A percentile compares a stretch with the other conserved stretches of the same genome.
phyloP scores from a whole-genome alignment of 1,139 yeast genomes.

The Torulaspora globosa region DNA sequence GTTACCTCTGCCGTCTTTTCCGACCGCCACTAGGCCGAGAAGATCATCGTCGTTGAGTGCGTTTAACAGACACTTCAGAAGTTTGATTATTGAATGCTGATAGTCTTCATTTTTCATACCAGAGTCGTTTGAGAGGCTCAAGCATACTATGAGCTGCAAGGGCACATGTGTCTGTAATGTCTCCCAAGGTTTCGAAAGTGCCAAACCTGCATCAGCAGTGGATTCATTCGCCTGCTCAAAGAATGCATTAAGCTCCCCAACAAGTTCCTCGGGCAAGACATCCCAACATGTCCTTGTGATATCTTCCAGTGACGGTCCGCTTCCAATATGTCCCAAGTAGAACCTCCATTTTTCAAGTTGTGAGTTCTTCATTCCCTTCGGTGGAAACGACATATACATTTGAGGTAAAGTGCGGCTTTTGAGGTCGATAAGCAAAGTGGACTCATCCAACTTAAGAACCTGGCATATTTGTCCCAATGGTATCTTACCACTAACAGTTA shows the following conservation, averaged over 20 bases:
- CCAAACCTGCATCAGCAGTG: background rate
- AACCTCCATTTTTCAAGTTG: conserved; percentile 28
- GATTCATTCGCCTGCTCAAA: background rate
- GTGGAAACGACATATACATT: conserved; percentile 25
- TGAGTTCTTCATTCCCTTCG: conserved; percentile 2
- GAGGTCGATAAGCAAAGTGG: conserved; percentile 25
- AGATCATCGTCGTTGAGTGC: conserved; percentile 45
- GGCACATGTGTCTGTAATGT: conserved; percentile 42
- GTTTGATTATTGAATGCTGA: conserved; percentile 4
- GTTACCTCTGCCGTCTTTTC: conserved; percentile 43
- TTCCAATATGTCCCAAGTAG: conserved; percentile 17
- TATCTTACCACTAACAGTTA: conserved; percentile 24
- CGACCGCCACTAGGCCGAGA: conserved; percentile 53
- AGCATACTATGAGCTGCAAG: conserved; percentile 46
- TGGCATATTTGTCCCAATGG: conserved; percentile 26
- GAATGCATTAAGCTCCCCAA: conserved; percentile 40
- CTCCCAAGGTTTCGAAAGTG: conserved; percentile 40
- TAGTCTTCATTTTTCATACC: conserved; percentile 2
- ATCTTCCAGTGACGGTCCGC: conserved; percentile 42
- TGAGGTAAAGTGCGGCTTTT: conserved; percentile 34
- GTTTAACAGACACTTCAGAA: conserved; percentile 36
- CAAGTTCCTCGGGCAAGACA: conserved; percentile 23
- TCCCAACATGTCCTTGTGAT: conserved; percentile 53
- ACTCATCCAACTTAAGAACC: conserved; percentile 15
- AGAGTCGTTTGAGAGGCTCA: conserved; percentile 37